Evolutionary conservation across 306 rosid species (phyloP).

Genomic region (Lathyrus aphaca): DNA sequence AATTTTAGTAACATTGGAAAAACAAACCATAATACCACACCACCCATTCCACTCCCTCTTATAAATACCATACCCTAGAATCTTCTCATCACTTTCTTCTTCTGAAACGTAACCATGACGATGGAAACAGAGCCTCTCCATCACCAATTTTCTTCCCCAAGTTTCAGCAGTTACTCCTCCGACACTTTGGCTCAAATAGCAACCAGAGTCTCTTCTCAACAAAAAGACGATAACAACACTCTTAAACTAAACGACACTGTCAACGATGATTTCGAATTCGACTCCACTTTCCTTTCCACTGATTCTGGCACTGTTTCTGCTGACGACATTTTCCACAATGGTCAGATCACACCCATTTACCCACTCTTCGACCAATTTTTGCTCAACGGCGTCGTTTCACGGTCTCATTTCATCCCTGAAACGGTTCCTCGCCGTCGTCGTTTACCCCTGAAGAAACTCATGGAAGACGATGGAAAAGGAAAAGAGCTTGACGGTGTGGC

Average conservation of each 20-base stretch:
- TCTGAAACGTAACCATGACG: not conserved
- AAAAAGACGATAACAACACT: not conserved
- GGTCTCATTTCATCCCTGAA: not conserved
- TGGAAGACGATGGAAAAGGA: conserved; percentile 34
- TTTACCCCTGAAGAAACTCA: conserved; percentile 62
- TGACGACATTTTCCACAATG: conserved; percentile 81
- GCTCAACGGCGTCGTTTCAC: conserved; percentile 36
- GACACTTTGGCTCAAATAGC: conserved; percentile 67
- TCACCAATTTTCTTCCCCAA: conserved; percentile 59
- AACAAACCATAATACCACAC: not conserved
- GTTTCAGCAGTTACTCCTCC: conserved; percentile 72
- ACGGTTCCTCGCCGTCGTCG: conserved; percentile 48
- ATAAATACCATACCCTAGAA: not conserved
- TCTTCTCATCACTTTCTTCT: not conserved
- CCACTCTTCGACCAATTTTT: conserved; percentile 58
- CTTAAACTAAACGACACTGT: not conserved
- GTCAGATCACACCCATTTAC: conserved; percentile 71
- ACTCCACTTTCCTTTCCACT: conserved; percentile 54
- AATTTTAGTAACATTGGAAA: not conserved
- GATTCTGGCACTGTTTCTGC: conserved; percentile 51
- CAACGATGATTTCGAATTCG: conserved; percentile 66
- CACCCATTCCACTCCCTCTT: not conserved
- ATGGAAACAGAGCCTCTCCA: conserved; percentile 46
- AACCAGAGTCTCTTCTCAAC: conserved; percentile 50
- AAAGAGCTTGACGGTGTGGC: conserved; percentile 54